Evolutionary conservation across 2,329 filamentous ascomycete species (phyloP), one percentile per base, ranked within the genome.

Genomic region (Dactylonectria estremocensis): DNA sequence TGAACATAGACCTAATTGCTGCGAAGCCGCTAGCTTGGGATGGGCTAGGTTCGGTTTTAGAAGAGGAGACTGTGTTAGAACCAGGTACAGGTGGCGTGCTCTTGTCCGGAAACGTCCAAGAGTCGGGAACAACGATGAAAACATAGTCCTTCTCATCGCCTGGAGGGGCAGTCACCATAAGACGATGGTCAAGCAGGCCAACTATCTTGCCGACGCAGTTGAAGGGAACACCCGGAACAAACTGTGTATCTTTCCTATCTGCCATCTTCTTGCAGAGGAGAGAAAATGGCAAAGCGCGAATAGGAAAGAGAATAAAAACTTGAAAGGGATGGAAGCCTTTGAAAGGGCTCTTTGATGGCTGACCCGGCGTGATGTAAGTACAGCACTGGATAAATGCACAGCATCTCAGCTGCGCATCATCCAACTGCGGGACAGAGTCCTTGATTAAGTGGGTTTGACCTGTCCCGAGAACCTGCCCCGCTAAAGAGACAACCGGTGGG

Each of bases 21-120:
- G 24, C 24, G 24, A 28, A 28, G 24, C 24, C 24, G 24, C 24
- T 28, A 28, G 24, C 24, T 28, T 28, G 24, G 24, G 24, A 28
- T 28, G 24, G 24, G 24, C 24, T 28, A 28, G 24, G 24, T 28
- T 28, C 24, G 24, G 24, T 24, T 49, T n/a, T 62, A 8, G 59
- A 33, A 5, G 59, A 31, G n/a, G 59, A 55, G 24, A 28, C 59
- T 49, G 28, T 35, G 22, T 48, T 62, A 24, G 59, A 50, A 60
- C 33, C 24, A 28, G 24, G 24, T 28, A 28, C 2, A 28, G 24
- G 24, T 28, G 24, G 24, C 24, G 24, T 28, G 24, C 24, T 28
- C 24, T 28, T 28, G 24, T 28, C 24, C 24, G 24, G 24, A 28
- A 28, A 28, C 24, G 24, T 28, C 24, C 24, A 28, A 28, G 24